Evolutionary conservation across 371 early-diverging fungal genomes (phyloP).

Genomic region (Mucor piriformis): DNA sequence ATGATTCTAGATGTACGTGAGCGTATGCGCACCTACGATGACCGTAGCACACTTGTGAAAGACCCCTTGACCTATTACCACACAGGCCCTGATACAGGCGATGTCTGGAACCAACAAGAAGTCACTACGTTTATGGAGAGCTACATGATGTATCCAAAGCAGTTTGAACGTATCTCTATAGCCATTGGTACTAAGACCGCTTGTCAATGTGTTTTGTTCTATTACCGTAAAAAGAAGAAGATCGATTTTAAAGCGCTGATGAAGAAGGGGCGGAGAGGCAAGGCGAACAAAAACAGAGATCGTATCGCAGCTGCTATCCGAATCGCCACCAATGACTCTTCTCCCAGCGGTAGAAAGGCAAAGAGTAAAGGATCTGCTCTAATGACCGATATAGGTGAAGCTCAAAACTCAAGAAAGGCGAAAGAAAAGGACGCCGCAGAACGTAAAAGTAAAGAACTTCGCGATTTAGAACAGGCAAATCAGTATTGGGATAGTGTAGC

Average conservation of each 20-base stretch:
- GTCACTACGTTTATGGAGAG: constrained; percentile 75
- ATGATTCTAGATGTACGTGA: constrained; percentile 73
- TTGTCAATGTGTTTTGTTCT: constrained; percentile 86
- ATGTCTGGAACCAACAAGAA: constrained; percentile 84
- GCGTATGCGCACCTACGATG: constrained; percentile 62
- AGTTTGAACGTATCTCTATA: constrained; percentile 86
- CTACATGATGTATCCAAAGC: constrained; percentile 85
- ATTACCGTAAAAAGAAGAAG: constrained; percentile 90
- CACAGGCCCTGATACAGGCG: constrained; percentile 56
- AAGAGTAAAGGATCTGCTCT: constrained; percentile 68
- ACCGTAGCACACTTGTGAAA: constrained; percentile 63
- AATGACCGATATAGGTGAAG: constrained; percentile 68
- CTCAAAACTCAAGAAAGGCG: constrained; percentile 52
- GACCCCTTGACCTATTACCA: constrained; percentile 70
- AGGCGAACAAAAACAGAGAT: constrained; percentile 42
- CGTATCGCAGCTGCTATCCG: constrained; percentile 50
- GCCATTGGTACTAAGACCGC: constrained; percentile 79
- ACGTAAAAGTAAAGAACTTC: constrained; percentile 41
- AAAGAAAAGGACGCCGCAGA: constrained; percentile 53
- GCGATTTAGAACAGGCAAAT: constrained; percentile 48
- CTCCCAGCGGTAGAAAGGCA: constrained; percentile 33
- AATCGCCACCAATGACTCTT: constrained; percentile 37
- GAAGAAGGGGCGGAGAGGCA: constrained; percentile 57
- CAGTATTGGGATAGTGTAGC: constrained; percentile 44
- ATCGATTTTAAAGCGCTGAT: constrained; percentile 80